A percentile compares a stretch with the other conserved stretches of the same genome.
These are phyloP conservation scores for Nidularia sp. DNA, from an alignment of 768 basidiomycete genomes.

Conservation along the genomic window DNA sequence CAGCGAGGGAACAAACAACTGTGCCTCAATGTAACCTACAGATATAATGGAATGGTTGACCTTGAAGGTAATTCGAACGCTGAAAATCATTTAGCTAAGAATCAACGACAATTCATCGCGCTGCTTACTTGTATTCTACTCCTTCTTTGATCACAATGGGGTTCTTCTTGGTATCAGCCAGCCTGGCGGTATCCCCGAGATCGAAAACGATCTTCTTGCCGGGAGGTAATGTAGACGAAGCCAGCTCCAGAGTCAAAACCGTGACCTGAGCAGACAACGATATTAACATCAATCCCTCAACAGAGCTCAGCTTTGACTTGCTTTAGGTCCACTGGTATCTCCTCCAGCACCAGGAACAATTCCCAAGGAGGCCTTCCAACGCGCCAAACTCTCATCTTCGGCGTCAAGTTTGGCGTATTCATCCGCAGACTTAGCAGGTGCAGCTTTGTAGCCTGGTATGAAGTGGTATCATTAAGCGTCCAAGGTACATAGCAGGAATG, in stretches of 20 bases:
- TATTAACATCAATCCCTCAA: neutral
- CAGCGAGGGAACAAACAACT: neutral
- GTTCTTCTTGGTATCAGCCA: conserved; percentile 67
- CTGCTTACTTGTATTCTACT: conserved; percentile 78
- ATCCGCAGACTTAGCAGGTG: conserved; percentile 65
- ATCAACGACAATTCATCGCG: too few relatives aligned
- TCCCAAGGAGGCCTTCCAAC: conserved; percentile 95
- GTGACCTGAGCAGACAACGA: conserved; percentile 50
- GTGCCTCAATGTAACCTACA: conserved; percentile 30
- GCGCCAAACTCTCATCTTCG: conserved; percentile 86
- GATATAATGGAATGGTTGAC: conserved; percentile 90
- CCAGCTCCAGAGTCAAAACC: conserved; percentile 73
- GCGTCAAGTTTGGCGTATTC: conserved; percentile 86
- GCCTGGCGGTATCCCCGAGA: conserved; percentile 42
- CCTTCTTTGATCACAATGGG: conserved; percentile 81
- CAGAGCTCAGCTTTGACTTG: conserved; percentile 13
- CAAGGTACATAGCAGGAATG: neutral
- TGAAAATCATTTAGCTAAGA: conserved; percentile 19
- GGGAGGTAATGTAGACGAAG: conserved; percentile 63
- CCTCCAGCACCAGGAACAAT: conserved; percentile 51
- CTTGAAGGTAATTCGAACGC: conserved; percentile 78
- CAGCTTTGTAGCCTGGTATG: conserved; percentile 67
- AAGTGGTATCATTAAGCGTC: conserved; percentile 1
- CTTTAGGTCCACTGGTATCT: conserved; percentile 61
- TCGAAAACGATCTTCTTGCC: conserved; percentile 66